Percentiles rank a stretch among this genome's conserved stretches.
phyloP scores from a whole-genome alignment of 768 basidiomycete species.

The Suillus cothurnatus region DNA sequence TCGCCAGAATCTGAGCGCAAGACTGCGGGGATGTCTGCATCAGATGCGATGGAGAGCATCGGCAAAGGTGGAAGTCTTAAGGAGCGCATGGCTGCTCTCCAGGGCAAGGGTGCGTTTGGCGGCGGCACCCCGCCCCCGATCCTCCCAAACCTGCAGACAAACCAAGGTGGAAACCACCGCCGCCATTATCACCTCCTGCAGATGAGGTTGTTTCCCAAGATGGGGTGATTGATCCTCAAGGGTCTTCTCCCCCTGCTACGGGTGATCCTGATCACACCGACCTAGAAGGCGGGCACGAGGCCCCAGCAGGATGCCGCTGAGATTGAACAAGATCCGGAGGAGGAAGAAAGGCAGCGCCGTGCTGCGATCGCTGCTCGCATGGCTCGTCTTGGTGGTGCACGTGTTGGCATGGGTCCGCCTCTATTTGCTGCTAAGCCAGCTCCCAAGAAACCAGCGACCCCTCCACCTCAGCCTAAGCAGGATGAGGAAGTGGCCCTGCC shows the following conservation, averaged over 20 bases:
- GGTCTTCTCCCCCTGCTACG: constrained; percentile 38
- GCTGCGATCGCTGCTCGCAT: constrained; percentile 91
- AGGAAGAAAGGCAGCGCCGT: constrained; percentile 74
- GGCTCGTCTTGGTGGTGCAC: constrained; percentile 88
- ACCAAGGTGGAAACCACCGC: constrained; percentile 88
- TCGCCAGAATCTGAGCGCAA: constrained; percentile 31
- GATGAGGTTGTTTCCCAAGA: constrained; percentile 32
- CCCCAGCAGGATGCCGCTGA: constrained; percentile 12
- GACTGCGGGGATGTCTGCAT: constrained; percentile 65
- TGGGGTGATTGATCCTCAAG: constrained; percentile 28
- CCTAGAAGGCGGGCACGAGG: constrained; percentile 18
- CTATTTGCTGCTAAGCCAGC: constrained; percentile 62
- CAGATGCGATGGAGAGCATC: constrained; percentile 89
- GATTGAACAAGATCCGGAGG: constrained; percentile 50
- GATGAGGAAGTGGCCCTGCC: constrained; percentile 16
- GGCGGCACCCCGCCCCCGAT: constrained; percentile 46
- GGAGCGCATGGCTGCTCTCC: constrained; percentile 94
- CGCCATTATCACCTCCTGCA: constrained; percentile 46
- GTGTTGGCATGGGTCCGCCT: constrained; percentile 79
- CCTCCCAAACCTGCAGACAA: constrained; percentile 62
- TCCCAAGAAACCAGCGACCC: constrained; percentile 32
- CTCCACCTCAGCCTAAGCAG: constrained; percentile 20
- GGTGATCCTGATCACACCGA: constrained; percentile 32
- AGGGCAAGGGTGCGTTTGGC: constrained; percentile 82
- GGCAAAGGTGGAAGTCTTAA: constrained; percentile 78